Base-by-base conservation (phyloP, 2,329 filamentous ascomycete genomes). In the Hymenoscyphus repandus region DNA sequence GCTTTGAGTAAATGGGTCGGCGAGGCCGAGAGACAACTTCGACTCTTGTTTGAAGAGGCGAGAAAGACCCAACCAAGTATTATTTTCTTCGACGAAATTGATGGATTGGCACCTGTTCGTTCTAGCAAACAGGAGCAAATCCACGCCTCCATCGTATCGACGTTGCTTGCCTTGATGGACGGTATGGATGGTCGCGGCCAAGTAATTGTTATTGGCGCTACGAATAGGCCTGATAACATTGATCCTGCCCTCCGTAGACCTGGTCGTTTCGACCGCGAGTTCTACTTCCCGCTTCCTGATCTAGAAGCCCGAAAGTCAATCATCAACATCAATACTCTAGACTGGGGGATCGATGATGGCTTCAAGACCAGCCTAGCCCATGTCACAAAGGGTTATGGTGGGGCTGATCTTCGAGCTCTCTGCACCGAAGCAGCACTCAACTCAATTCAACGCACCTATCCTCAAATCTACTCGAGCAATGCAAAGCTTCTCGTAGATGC, bases 91-190 rank as follows among this genome's bases (percentile, higher is more conserved):
- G 93, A 99, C 67, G 93, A 99, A 69, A 99, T 99, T 60, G 93
- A 99, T 71, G 93, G 93, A 49, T 77, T 99, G 57, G 93, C 93
- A 2, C 95, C 93, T 46, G 93, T 97, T 32, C 82, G 93, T 61
- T 97, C 93, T 11, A 96, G 92, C 70, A 97, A 97, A 69, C 92
- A 97, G 71, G 93, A 99, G 67, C 93, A 99, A 70, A 97, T 97
- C 53, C 93, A 99, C 69, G 90, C 93, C 5, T 97, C 92, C 2
- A 99, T 99, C 57, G 92, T 96, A 12, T 95, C 91, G 1, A 96
- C 91, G 1, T 72, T 96, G n/a, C 74, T 96, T 53, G 91, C 91
- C 1, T 71, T 96, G 62, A 96, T 96, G 91, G 91, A 96, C 68
- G 91, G 91, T 56, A 96, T 96, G 91, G 92, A 96, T 64, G 91